These are phyloP conservation scores for Oenanthe sinensis DNA, from an alignment of 129 eudicot genomes.

Conservation along the genomic window DNA sequence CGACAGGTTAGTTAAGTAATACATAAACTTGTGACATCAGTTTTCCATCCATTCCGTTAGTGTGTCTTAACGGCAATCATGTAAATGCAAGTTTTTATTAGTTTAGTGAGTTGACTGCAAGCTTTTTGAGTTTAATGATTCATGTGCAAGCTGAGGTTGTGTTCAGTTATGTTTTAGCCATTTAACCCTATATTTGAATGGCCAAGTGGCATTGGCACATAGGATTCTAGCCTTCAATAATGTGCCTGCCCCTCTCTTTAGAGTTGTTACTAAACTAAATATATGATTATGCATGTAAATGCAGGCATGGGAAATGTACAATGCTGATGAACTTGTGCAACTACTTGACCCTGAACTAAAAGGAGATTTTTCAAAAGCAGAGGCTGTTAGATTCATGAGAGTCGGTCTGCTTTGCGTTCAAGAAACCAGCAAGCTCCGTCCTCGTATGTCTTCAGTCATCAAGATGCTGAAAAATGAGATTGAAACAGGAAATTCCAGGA, in stretches of 20 bases:
- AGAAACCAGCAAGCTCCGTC: constrained; percentile 53
- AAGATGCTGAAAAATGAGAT: constrained; percentile 53
- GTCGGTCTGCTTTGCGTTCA: constrained; percentile 85
- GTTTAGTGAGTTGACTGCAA: no score
- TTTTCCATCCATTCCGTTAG: no score
- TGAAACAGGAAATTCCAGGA: constrained; percentile 17
- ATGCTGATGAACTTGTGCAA: constrained; percentile 28
- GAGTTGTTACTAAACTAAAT: not conserved
- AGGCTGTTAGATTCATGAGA: constrained; percentile 46
- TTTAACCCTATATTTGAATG: not conserved
- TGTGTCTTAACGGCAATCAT: no score
- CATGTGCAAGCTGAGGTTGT: no score
- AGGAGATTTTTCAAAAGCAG: constrained; percentile 34
- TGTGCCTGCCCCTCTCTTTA: not conserved
- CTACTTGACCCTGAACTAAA: constrained; percentile 49
- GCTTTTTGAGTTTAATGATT: no score
- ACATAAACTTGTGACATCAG: no score
- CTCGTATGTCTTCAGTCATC: constrained; percentile 50
- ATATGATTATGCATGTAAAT: constrained; percentile 7
- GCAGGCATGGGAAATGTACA: constrained; percentile 73
- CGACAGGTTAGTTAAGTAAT: no score
- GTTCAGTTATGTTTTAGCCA: no score
- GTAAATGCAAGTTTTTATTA: no score
- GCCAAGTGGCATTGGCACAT: not conserved
- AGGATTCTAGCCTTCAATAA: not conserved